Evolutionary conservation across 1,139 yeast genomes (phyloP).

Genomic region (Petasospora fabianii): DNA sequence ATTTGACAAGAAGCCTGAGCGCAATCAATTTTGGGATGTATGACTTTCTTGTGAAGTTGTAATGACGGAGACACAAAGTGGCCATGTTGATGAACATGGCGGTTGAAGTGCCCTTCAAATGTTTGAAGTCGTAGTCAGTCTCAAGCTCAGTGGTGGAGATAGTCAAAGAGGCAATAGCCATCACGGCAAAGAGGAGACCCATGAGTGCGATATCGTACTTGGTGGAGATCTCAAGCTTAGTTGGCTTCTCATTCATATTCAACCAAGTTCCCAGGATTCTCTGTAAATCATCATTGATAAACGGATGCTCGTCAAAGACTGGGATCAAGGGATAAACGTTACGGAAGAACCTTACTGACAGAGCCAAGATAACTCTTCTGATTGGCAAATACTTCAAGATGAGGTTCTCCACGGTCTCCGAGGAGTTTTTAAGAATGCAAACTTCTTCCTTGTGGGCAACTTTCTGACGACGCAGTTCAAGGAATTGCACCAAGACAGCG

Average conservation of each 20-base stretch:
- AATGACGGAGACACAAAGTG: slow-evolving; percentile 46
- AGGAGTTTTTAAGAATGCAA: not conserved
- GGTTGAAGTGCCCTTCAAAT: slow-evolving; percentile 39
- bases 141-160: slow-evolving; percentile 25
- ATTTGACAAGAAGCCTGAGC: slow-evolving; percentile 38
- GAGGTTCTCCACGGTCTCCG: slow-evolving; percentile 7
- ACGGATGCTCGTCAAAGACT: slow-evolving; percentile 39
- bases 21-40: slow-evolving; percentile 46
- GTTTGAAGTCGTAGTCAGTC: slow-evolving; percentile 31
- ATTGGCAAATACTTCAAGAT: slow-evolving; percentile 36
- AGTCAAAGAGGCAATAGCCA: slow-evolving; percentile 38
- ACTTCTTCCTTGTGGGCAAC: slow-evolving; percentile 1
- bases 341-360: slow-evolving; percentile 40
- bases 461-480: slow-evolving; percentile 16
- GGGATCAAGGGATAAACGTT: slow-evolving; percentile 44
- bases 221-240: slow-evolving; percentile 30
- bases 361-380: slow-evolving; percentile 38
- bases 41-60: slow-evolving; percentile 38
- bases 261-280: slow-evolving; percentile 25
- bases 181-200: slow-evolving; percentile 38
- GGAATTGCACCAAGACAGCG: slow-evolving; percentile 1
- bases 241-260: slow-evolving; percentile 19
- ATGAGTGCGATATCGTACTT: slow-evolving; percentile 41
- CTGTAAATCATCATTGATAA: slow-evolving; percentile 26
- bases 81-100: slow-evolving; percentile 33